Conservation (phyloP, 1,139 yeast species). For the Geotrichum macrosporum region DNA sequence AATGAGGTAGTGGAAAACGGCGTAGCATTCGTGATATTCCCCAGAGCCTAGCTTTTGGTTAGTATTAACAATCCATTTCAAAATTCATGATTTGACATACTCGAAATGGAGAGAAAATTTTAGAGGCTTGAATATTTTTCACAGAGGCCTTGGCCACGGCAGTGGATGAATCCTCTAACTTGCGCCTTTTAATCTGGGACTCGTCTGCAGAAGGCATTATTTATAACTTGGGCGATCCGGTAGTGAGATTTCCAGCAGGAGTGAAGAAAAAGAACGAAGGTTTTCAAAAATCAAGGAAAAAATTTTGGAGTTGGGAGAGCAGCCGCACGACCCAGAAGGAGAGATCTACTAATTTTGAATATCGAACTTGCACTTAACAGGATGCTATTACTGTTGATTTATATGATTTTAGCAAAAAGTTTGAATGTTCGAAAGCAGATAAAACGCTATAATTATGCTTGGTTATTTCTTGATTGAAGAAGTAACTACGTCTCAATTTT, state of each 20-base stretch:
- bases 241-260: background rate
- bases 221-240: background rate
- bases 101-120: slow-evolving; percentile 48
- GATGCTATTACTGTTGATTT: no score
- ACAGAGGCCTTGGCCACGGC: slow-evolving; percentile 11
- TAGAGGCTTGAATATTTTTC: slow-evolving; percentile 22
- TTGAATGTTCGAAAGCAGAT: no score
- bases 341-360: no score
- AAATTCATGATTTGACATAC: slow-evolving; percentile 26
- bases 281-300: slow-evolving; percentile 2
- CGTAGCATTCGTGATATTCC: slow-evolving; percentile 52
- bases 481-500: no score
- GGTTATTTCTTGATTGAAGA: no score
- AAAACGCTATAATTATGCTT: no score
- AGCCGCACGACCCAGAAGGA: slow-evolving; percentile 7
- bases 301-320: slow-evolving; percentile 12
- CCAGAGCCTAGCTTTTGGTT: slow-evolving; percentile 38
- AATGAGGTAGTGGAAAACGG: slow-evolving; percentile 88
- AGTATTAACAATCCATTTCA: slow-evolving; percentile 18
- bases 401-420: no score
- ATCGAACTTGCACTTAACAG: no score
- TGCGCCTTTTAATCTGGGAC: slow-evolving; percentile 24
- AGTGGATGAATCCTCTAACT: slow-evolving; percentile 19
- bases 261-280: slow-evolving; percentile 11
- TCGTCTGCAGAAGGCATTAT: slow-evolving; percentile 19